phyloP scores from a whole-genome alignment of 2,329 filamentous ascomycete species.

The Ophiosphaerella herpotricha region DNA sequence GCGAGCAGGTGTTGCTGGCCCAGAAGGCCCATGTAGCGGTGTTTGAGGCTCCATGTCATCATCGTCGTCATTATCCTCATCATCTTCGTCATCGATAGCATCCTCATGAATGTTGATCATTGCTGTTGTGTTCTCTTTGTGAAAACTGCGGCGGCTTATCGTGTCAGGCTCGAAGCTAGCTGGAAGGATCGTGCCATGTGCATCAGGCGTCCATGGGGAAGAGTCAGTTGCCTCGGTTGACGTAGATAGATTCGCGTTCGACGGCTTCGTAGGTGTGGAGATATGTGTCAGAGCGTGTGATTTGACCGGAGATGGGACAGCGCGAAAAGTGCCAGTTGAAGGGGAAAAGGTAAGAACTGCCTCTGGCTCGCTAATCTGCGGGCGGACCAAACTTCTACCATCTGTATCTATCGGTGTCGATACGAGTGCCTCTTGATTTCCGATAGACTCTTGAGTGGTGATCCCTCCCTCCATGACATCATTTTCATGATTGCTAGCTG shows the following conservation, averaged over 20 bases:
- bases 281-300: slow-evolving; percentile 9
- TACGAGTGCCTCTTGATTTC: slow-evolving; percentile 25
- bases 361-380: slow-evolving; percentile 17
- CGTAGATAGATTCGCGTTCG: slow-evolving; percentile 14
- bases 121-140: slow-evolving; percentile 19
- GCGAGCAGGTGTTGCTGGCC: slow-evolving; percentile 45
- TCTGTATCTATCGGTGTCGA: slow-evolving; percentile 9
- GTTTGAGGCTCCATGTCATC: slow-evolving; percentile 23
- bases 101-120: slow-evolving; percentile 41
- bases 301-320: slow-evolving; percentile 39
- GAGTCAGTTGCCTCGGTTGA: slow-evolving; percentile 26
- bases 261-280: slow-evolving; percentile 18
- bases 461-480: slow-evolving; percentile 39
- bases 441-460: slow-evolving; percentile 25
- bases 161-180: slow-evolving; percentile 8
- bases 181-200: slow-evolving; percentile 21
- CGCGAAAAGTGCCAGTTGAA: slow-evolving; percentile 45
- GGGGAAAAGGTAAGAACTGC: slow-evolving; percentile 41
- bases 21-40: slow-evolving; percentile 24
- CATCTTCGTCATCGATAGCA: slow-evolving; percentile 36
- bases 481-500: slow-evolving; percentile 65
- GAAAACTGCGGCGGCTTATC: slow-evolving; percentile 1
- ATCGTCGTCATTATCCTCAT: slow-evolving; percentile 32
- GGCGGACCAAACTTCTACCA: no score
- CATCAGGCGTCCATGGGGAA: slow-evolving; percentile 30